phyloP scores from a whole-genome alignment of 2,329 filamentous ascomycete genomes.

The Clarireedia homoeocarpa region DNA sequence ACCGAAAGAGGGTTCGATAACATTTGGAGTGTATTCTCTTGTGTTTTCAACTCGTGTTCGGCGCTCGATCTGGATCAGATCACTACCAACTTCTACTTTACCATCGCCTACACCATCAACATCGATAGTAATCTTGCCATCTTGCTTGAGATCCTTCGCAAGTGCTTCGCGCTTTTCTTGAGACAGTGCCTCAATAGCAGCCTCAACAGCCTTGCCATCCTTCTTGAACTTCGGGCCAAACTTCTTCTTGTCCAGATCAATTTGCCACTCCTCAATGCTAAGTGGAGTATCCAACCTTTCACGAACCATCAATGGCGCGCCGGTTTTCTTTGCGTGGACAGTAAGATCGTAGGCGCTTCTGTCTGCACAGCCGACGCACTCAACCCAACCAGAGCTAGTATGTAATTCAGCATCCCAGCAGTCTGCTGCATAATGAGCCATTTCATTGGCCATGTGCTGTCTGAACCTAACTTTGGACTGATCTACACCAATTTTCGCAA shows the following conservation, averaged over 20 bases:
- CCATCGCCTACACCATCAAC: conserved; percentile 60
- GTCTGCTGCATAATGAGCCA: conserved; percentile 91
- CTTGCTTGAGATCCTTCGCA: conserved; percentile 62
- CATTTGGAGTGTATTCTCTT: conserved; percentile 89
- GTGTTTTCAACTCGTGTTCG: conserved; percentile 74
- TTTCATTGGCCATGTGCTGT: conserved; percentile 89
- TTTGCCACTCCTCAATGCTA: conserved; percentile 76
- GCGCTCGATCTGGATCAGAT: conserved; percentile 78
- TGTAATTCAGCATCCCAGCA: conserved; percentile 96
- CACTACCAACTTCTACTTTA: conserved; percentile 71
- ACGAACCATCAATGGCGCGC: conserved; percentile 75
- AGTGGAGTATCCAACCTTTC: conserved; percentile 73
- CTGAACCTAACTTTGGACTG: conserved; percentile 85
- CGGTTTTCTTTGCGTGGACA: conserved; percentile 90
- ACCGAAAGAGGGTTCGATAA: conserved; percentile 96
- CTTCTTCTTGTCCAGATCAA: conserved; percentile 89
- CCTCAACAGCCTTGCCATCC: conserved; percentile 78
- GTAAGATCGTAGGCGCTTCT: conserved; percentile 89
- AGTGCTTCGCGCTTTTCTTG: conserved; percentile 79
- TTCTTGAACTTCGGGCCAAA: conserved; percentile 95
- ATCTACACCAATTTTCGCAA: conserved; percentile 82
- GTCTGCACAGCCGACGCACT: conserved; percentile 95
- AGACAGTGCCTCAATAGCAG: conserved; percentile 57
- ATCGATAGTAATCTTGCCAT: conserved; percentile 69
- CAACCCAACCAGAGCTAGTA: conserved; percentile 93